Evolutionary conservation across 495 filamentous ascomycete genomes (phyloP).

Genomic region (Margaritispora aquatica): DNA sequence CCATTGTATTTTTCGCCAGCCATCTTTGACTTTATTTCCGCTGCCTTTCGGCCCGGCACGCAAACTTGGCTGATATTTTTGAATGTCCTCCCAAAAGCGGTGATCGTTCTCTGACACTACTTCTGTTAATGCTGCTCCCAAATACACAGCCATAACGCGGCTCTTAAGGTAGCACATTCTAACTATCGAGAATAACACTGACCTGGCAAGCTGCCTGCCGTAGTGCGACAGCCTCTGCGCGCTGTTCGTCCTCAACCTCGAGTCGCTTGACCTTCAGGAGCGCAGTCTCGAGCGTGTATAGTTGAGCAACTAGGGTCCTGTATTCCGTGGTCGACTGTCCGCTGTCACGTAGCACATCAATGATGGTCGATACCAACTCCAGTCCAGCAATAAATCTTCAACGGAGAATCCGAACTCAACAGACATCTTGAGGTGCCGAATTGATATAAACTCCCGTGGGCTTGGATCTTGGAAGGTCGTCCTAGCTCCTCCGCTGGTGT

Average conservation of each 20-base stretch:
- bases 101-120: conserved; percentile 28
- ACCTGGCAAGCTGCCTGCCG: no score
- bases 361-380: no score
- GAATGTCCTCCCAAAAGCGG: conserved; percentile 23
- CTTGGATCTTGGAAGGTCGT: no score
- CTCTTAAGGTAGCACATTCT: no score
- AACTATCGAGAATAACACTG: no score
- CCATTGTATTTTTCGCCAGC: conserved; percentile 27
- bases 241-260: conserved; percentile 18
- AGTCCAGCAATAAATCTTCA: no score
- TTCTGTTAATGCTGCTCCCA: conserved; percentile 22
- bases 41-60: conserved; percentile 5
- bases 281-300: conserved; percentile 27
- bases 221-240: conserved; percentile 17
- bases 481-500: no score
- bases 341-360: conserved; percentile 22
- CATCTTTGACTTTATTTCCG: conserved; percentile 16
- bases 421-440: no score
- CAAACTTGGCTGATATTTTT: conserved; percentile 25
- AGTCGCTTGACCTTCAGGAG: conserved; percentile 25
- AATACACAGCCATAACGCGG: no score
- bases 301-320: conserved; percentile 22
- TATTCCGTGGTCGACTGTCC: conserved; percentile 15
- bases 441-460: no score
- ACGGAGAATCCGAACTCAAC: no score